Evolutionary conservation across 495 filamentous ascomycete genomes (phyloP), one percentile per base, ranked within the genome.

Genomic region (Tuber borchii): DNA sequence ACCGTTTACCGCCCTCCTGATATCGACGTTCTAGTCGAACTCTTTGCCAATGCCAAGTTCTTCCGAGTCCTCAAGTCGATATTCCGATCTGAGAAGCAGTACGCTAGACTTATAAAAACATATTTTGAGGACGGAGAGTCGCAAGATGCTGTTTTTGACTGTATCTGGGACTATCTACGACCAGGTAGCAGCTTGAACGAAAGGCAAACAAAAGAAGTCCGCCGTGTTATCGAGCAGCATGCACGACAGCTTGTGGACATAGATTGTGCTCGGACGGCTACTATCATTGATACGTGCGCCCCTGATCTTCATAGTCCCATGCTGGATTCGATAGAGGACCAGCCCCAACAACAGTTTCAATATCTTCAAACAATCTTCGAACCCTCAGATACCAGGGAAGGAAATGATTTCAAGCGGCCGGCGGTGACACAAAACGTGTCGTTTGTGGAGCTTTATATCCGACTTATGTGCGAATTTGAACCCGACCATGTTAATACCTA

Each of bases 1-100:
- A 97, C 96, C 1, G 88, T 95, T 19, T 98, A 98, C 81, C 93
- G 94, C 71, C 95, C 96, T 7, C 90, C 95, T 19, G 92, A 98
- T 79, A 82, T 95, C 31, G 86, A 90, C 48, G 87, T 86, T 42
- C 85, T 97, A 79, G 89, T 98, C 19, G 90, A 92, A 1, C 84
- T 92, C 1, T 92, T 97, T 78, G 88, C 90, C 73, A 86, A 91
- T 77, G 95, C 96, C 7, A 89, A 90, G 12, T 99, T 97, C 82
- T 95, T 92, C 83, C 90, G 95, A n/a, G 94, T 99, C 68, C 84
- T 99, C 45, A 98, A 98, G 84, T 91, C 92, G 40, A 92, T 92
- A 43, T 97, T 97, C 82, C 89, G 89, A 78, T 86, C 88, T 7
- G 93, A 97, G 76, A 93, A 90, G 78, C 90, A 93, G 80, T 97